Evolutionary conservation across 2,329 filamentous ascomycete species (phyloP).

Genomic region (Beauveria caledonica): DNA sequence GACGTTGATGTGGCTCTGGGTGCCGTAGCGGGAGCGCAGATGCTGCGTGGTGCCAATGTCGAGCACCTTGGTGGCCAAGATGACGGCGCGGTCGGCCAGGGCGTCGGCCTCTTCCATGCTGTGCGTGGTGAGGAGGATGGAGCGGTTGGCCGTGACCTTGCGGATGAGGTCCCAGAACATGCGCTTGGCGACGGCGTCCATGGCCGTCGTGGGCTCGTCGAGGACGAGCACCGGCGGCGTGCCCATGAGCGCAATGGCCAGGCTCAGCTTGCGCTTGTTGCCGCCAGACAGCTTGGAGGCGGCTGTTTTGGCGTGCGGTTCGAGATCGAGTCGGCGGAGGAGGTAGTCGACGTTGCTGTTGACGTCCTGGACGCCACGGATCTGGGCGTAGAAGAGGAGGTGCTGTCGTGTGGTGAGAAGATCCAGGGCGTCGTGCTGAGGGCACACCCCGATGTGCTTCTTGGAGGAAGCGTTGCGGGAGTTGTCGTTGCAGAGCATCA

Average conservation of each 20-base stretch:
- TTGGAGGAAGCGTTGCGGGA: constrained; percentile 49
- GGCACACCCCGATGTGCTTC: constrained; percentile 66
- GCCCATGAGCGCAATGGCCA: constrained; percentile 80
- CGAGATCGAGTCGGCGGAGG: constrained; percentile 63
- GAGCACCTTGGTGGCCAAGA: constrained; percentile 35
- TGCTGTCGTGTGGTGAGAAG: constrained; percentile 77
- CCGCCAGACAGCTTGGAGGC: constrained; percentile 72
- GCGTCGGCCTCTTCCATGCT: constrained; percentile 88
- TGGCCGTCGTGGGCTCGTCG: constrained; percentile 75
- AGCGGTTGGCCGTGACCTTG: constrained; percentile 56
- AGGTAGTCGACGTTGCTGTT: constrained; percentile 66
- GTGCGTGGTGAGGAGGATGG: constrained; percentile 76
- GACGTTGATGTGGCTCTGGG: constrained; percentile 55
- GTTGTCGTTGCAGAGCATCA: constrained; percentile 67
- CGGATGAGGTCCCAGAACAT: constrained; percentile 80
- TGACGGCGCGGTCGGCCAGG: constrained; percentile 58
- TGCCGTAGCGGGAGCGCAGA: constrained; percentile 50
- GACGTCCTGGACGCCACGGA: constrained; percentile 64
- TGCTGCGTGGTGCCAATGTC: constrained; percentile 52
- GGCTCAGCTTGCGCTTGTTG: constrained; percentile 76
- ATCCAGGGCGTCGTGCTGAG: constrained; percentile 76
- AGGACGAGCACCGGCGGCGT: constrained; percentile 75
- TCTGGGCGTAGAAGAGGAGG: constrained; percentile 66
- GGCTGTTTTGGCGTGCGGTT: constrained; percentile 59
- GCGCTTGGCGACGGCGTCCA: constrained; percentile 79